Conservation (phyloP, 768 basidiomycete genomes). For the Russula olivacea region DNA sequence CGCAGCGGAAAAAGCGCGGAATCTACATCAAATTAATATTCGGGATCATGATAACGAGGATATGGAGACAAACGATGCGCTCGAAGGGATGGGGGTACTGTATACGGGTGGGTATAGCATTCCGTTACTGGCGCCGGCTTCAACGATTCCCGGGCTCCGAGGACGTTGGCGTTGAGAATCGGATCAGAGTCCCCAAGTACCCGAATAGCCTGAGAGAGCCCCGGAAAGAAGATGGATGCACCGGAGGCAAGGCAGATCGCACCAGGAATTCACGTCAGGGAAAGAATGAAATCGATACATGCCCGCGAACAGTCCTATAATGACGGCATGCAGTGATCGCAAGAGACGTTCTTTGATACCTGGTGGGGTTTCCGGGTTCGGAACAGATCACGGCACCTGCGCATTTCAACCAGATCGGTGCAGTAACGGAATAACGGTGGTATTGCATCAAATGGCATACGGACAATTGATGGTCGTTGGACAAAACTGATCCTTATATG, state of each 20-base stretch:
- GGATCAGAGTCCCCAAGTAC: background rate
- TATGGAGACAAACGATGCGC: background rate
- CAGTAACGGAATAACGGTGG: background rate
- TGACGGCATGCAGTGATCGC: background rate
- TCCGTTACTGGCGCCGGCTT: background rate
- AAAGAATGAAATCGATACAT: background rate
- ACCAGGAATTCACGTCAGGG: background rate
- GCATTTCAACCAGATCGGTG: background rate
- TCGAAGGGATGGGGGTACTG: background rate
- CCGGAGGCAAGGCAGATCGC: too few species aligned
- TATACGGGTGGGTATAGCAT: background rate
- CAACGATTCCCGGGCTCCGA: background rate
- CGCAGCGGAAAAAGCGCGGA: background rate
- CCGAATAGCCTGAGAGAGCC: background rate
- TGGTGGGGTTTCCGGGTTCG: slow-evolving; percentile 11
- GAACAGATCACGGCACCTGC: background rate
- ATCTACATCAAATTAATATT: background rate
- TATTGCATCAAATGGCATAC: background rate
- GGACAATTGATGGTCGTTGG: background rate
- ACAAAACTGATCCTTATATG: background rate
- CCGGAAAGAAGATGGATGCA: background rate
- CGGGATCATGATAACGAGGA: background rate
- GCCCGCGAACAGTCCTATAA: background rate
- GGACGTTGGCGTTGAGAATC: background rate
- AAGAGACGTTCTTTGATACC: background rate